Evolutionary conservation across 2,329 filamentous ascomycete species (phyloP).

Genomic region (Claviceps sp.): DNA sequence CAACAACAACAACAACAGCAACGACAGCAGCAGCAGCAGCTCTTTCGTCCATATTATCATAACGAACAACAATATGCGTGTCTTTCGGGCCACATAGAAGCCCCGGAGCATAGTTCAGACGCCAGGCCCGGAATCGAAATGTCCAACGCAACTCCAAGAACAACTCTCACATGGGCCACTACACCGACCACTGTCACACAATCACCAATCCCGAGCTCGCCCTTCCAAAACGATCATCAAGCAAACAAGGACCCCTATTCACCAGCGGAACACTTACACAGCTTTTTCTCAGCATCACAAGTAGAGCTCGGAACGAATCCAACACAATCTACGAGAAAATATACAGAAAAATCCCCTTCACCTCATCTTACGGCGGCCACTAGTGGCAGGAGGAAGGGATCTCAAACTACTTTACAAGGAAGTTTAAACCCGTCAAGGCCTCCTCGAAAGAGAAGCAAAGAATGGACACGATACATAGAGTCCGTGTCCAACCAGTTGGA

Average conservation of each 20-base stretch:
- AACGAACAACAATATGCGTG: not conserved
- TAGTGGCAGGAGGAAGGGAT: not conserved
- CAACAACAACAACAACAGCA: not conserved
- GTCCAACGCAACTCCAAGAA: not conserved
- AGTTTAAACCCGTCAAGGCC: not conserved
- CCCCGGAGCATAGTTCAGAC: not conserved
- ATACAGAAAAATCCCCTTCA: not conserved
- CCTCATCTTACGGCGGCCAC: not conserved
- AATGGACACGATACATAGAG: not conserved
- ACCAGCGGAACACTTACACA: no score
- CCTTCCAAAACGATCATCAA: not conserved
- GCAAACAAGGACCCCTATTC: not conserved
- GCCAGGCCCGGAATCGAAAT: not conserved
- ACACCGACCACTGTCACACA: not conserved
- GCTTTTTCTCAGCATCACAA: no score
- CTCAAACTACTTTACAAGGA: not conserved
- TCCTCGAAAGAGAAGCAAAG: not conserved
- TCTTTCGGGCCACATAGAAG: not conserved
- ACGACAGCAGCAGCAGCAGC: not conserved
- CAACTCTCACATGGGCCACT: not conserved
- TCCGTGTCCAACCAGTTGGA: not conserved
- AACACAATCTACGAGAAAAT: not conserved
- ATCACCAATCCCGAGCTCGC: not conserved
- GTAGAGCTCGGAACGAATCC: not conserved
- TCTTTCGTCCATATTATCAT: not conserved